Percentiles rank a stretch among this genome's conserved stretches.
Conservation (phyloP, 164 flowering plant species). For the Tetracentron sinense region DNA sequence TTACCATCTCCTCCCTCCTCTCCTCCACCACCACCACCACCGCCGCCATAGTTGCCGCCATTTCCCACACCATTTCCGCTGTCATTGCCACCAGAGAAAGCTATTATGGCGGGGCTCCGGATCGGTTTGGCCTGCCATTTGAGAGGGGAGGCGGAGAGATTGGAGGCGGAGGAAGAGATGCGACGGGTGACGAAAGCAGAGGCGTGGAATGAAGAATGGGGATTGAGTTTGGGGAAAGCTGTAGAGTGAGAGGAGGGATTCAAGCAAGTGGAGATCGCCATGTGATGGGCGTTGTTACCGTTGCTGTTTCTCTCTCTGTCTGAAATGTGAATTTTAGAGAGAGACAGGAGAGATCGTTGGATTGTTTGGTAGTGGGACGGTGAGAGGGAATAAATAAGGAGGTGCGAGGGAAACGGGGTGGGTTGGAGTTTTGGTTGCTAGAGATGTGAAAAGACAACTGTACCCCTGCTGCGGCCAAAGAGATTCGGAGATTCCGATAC, state of each 20-base stretch:
- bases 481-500: no score
- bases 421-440: no score
- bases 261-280: slow-evolving; percentile 16
- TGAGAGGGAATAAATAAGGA: no score
- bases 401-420: no score
- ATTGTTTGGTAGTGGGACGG: background rate
- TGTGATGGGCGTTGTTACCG: no score
- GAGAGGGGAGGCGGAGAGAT: background rate
- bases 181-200: slow-evolving; percentile 1
- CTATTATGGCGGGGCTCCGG: slow-evolving; percentile 2
- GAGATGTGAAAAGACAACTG: no score
- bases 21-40: slow-evolving; percentile 17
- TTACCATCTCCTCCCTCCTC: slow-evolving; percentile 38
- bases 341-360: background rate
- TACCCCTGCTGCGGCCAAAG: no score
- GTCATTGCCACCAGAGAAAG: slow-evolving; percentile 16
- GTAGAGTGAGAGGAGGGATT: slow-evolving; percentile 9
- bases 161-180: background rate
- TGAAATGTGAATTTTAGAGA: no score
- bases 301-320: background rate
- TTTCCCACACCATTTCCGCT: background rate
- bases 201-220: slow-evolving; percentile 6
- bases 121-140: background rate
- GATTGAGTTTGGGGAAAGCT: slow-evolving; percentile 2
- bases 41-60: slow-evolving; percentile 4